These are phyloP conservation scores for Plicaturopsis crispa DNA, from an alignment of 768 basidiomycete species.

Conservation along the genomic window DNA sequence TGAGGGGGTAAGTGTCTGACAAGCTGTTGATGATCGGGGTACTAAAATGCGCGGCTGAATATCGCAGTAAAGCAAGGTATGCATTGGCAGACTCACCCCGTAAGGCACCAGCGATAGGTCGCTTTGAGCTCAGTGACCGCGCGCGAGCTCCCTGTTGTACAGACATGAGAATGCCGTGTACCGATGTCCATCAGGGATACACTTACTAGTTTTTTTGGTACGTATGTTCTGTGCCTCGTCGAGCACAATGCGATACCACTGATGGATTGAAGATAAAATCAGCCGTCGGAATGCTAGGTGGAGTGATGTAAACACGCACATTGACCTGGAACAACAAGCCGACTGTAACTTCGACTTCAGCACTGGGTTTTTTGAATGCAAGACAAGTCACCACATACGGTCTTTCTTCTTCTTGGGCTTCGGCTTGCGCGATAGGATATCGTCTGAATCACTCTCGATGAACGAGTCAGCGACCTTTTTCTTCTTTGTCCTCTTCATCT, in stretches of 20 bases:
- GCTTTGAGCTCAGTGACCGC: slow-evolving; percentile 46
- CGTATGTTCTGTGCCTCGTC: slow-evolving; percentile 54
- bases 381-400: background rate
- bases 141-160: slow-evolving; percentile 36
- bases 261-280: slow-evolving; percentile 2
- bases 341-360: slow-evolving; percentile 22
- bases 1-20: slow-evolving; percentile 41
- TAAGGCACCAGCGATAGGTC: slow-evolving; percentile 59
- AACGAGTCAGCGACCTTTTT: slow-evolving; percentile 12
- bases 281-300: background rate
- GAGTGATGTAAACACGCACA: slow-evolving; percentile 17
- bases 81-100: slow-evolving; percentile 31
- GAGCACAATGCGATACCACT: slow-evolving; percentile 46
- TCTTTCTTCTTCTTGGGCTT: slow-evolving; percentile 30
- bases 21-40: slow-evolving; percentile 62
- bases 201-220: slow-evolving; percentile 39
- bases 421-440: slow-evolving; percentile 7
- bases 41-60: slow-evolving; percentile 20
- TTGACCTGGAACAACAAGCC: slow-evolving; percentile 46
- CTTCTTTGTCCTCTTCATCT: slow-evolving; percentile 12
- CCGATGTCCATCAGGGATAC: background rate
- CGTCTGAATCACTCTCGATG: slow-evolving; percentile 16
- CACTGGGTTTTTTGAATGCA: too few species aligned
- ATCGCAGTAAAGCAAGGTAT: slow-evolving; percentile 3
- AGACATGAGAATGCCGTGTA: slow-evolving; percentile 9